Conservation (phyloP, 2,329 filamentous ascomycete species). For the Colletotrichum musae region DNA sequence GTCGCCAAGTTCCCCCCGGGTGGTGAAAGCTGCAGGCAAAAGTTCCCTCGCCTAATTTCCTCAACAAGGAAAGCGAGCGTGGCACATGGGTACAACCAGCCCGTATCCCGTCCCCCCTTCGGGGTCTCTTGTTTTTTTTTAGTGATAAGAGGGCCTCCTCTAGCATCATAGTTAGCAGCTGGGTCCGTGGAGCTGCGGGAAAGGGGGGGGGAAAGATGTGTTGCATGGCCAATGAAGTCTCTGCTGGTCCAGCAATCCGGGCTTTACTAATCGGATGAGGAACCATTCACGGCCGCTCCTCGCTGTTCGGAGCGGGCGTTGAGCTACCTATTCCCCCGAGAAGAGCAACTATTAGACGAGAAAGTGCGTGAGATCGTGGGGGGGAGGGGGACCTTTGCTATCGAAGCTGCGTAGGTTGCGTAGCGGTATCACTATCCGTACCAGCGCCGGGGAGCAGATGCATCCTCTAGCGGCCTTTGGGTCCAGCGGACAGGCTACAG, state of each 20-base stretch:
- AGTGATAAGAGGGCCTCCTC: constrained; percentile 37
- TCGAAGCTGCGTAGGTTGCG: constrained; percentile 10
- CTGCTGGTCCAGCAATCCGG: constrained; percentile 28
- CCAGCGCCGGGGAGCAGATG: constrained; percentile 14
- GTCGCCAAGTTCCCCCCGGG: constrained; percentile 52
- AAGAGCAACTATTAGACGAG: constrained; percentile 21
- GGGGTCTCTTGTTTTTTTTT: constrained; percentile 17
- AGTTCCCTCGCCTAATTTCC: constrained; percentile 57
- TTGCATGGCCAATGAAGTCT: constrained; percentile 38
- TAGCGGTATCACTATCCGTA: too few relatives aligned
- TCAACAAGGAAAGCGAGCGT: constrained; percentile 54
- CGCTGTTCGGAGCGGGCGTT: constrained; percentile 37
- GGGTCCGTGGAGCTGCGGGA: constrained; percentile 37
- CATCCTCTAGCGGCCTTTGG: constrained; percentile 15
- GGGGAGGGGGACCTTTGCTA: constrained; percentile 13
- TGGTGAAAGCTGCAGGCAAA: constrained; percentile 55
- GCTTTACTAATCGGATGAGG: constrained; percentile 39
- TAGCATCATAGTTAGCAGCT: constrained; percentile 24
- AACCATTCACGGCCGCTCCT: constrained; percentile 30
- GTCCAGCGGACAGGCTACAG: not conserved
- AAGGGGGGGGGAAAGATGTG: constrained; percentile 28
- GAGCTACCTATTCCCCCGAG: constrained; percentile 36
- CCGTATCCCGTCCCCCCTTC: constrained; percentile 38
- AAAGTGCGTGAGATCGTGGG: constrained; percentile 19
- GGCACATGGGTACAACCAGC: constrained; percentile 42